Evolutionary conservation across 257 asterid genomes (phyloP).

Genomic region (Solanum paucissectum): DNA sequence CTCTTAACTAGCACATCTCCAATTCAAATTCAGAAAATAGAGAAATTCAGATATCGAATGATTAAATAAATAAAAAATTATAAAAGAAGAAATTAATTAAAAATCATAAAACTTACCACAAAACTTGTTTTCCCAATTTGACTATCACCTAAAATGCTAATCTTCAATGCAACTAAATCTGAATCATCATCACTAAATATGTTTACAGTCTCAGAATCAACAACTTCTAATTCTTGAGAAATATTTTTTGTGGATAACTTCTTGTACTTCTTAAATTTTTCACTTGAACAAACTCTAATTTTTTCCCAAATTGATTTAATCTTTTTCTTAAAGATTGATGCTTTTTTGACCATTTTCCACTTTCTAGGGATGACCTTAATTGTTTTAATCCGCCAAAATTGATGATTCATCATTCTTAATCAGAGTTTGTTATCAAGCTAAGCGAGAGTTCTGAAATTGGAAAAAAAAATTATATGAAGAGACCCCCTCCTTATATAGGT

Average conservation of each 20-base stretch:
- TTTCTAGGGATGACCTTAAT: slow-evolving; percentile 42
- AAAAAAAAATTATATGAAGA: background rate
- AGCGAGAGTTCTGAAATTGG: background rate
- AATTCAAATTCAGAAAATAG: rapidly evolving
- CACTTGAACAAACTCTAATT: slow-evolving; percentile 39
- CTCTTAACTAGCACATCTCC: background rate
- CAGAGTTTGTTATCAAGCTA: background rate
- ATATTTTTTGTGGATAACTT: background rate
- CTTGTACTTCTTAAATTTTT: slow-evolving; percentile 30
- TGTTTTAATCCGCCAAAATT: slow-evolving; percentile 32
- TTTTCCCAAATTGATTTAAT: slow-evolving; percentile 43
- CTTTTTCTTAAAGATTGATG: slow-evolving; percentile 32
- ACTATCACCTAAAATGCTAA: slow-evolving; percentile 76
- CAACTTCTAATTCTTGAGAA: background rate
- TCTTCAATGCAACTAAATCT: slow-evolving; percentile 76
- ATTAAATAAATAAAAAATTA: background rate
- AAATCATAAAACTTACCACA: slow-evolving; percentile 27
- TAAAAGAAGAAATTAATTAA: background rate
- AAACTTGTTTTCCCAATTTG: slow-evolving; percentile 84
- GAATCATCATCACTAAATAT: slow-evolving; percentile 40
- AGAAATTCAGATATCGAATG: background rate
- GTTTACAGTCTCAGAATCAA: slow-evolving; percentile 2
- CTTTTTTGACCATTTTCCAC: slow-evolving; percentile 44
- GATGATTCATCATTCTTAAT: background rate
- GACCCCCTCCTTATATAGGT: background rate